Evolutionary conservation across 1,284 basidiomycete genomes (phyloP), one percentile per base, ranked within the genome.

Genomic region (Stygiomarasmius scandens): DNA sequence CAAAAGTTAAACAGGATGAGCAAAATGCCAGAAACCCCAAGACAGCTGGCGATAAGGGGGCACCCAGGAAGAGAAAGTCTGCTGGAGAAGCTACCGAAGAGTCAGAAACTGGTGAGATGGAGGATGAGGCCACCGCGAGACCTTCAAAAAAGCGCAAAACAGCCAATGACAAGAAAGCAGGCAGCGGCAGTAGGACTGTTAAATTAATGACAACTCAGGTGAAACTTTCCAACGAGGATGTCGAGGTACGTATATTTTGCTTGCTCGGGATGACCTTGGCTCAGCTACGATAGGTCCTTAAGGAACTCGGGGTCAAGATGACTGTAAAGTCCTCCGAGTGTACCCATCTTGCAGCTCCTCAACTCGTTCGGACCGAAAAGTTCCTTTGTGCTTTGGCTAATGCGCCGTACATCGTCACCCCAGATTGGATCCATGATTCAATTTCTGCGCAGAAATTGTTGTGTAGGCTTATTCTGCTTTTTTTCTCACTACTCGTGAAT

Each of bases 341-440:
- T 66, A 94, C 91, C 0, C 90, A 94, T 70, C 77, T 95, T 20
- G 70, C 94, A 43, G 83, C 83, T 10, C 82, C 81, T 43, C 75
- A 76, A 27, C 76, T 94, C 19, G 84, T 87, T 3, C 82, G 92
- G 6, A 95, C 92, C 0, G 89, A 93, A 67, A 95, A 95, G 67
- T 90, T 95, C 67, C 77, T 95, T 1, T 86, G 83, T 63, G 90
- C 90, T 0, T 74, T 94, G 63, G 78, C 87, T 0, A 71, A 71
- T 1, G 83, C 79, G 0, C 87, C 87, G 0, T 77, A 77, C 61
- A 77, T 95, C 50, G 71, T 95, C 14, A 81, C 77, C 2, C 78
- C 81, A 59, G 75, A 82, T 38, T 95, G 93, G 93, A 81, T 88
- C 1, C 73, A 71, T 4, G 80, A 81, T 1, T 89, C 83, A 23